phyloP scores from a whole-genome alignment of 2,329 filamentous ascomycete species.

The Hypoxylon sp. region DNA sequence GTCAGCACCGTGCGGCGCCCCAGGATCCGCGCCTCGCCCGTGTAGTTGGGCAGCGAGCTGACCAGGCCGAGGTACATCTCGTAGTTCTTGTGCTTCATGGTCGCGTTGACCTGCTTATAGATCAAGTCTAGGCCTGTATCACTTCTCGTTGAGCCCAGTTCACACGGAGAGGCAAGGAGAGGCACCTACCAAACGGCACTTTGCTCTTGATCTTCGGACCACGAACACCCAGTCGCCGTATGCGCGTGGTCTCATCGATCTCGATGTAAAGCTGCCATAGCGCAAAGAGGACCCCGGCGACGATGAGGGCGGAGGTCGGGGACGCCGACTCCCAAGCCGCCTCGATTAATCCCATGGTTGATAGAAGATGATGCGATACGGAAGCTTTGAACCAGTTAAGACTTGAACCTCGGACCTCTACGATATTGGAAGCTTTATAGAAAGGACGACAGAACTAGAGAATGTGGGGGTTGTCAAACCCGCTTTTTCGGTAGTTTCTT shows the following conservation, averaged over 20 bases:
- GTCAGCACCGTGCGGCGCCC: conserved; percentile 75
- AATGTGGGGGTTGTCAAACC: too few relatives aligned
- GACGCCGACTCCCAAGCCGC: conserved; percentile 55
- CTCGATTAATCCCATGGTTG: conserved; percentile 61
- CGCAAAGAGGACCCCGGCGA: conserved; percentile 49
- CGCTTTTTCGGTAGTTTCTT: too few relatives aligned
- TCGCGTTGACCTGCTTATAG: conserved; percentile 60
- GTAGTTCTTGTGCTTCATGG: conserved; percentile 62
- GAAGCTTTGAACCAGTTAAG: not conserved
- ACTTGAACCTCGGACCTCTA: not conserved
- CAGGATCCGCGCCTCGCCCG: conserved; percentile 65
- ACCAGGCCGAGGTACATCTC: conserved; percentile 68
- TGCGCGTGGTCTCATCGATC: conserved; percentile 54
- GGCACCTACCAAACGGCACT: conserved; percentile 56
- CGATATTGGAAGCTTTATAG: not conserved
- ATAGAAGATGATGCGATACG: not conserved
- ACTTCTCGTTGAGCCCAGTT: conserved; percentile 2
- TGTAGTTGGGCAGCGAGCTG: conserved; percentile 55
- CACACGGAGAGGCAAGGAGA: not conserved
- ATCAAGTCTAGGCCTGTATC: conserved; percentile 71
- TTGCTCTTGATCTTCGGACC: conserved; percentile 48
- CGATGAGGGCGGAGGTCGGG: conserved; percentile 49
- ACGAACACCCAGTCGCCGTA: conserved; percentile 55
- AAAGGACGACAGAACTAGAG: not conserved
- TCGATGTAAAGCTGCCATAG: conserved; percentile 50